Conservation (phyloP, 306 rosid genomes). For the Crotalaria pallida region DNA sequence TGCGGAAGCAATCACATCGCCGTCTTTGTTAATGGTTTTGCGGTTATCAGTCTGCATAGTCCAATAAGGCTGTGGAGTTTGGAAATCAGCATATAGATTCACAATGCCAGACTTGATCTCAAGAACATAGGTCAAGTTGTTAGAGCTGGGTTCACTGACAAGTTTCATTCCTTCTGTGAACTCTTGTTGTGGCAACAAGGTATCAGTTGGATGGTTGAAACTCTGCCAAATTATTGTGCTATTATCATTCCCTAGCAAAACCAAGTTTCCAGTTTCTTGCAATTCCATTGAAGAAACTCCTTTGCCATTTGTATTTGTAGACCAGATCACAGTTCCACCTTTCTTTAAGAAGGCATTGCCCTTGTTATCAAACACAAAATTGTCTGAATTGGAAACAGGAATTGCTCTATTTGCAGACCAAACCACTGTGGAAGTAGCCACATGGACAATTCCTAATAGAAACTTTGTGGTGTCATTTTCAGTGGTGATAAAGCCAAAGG, state of each 20-base stretch:
- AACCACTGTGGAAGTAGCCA: constrained; percentile 18
- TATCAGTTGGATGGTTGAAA: constrained; percentile 78
- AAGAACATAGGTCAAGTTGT: constrained; percentile 54
- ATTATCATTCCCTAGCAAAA: constrained; percentile 43
- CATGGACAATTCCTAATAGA: constrained; percentile 45
- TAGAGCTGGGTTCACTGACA: constrained; percentile 40
- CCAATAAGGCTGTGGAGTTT: constrained; percentile 81
- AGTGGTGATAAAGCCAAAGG: constrained; percentile 54
- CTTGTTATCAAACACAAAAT: constrained; percentile 50
- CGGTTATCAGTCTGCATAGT: constrained; percentile 62
- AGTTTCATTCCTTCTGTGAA: constrained; percentile 73
- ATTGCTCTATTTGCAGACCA: constrained; percentile 76
- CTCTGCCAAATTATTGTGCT: constrained; percentile 63
- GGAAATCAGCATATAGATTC: constrained; percentile 58
- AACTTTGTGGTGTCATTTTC: constrained; percentile 42
- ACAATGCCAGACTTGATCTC: constrained; percentile 68
- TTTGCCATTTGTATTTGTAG: constrained; percentile 43
- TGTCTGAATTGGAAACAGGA: constrained; percentile 65
- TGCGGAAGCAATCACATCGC: constrained; percentile 42
- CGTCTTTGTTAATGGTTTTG: constrained; percentile 39
- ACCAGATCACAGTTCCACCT: constrained; percentile 53
- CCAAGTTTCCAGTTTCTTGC: constrained; percentile 70
- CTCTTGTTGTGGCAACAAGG: constrained; percentile 64
- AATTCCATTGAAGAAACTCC: constrained; percentile 59
- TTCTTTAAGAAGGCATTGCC: constrained; percentile 51